Conservation (phyloP, 805 yeast species). For the Yamadazyma olivae region DNA sequence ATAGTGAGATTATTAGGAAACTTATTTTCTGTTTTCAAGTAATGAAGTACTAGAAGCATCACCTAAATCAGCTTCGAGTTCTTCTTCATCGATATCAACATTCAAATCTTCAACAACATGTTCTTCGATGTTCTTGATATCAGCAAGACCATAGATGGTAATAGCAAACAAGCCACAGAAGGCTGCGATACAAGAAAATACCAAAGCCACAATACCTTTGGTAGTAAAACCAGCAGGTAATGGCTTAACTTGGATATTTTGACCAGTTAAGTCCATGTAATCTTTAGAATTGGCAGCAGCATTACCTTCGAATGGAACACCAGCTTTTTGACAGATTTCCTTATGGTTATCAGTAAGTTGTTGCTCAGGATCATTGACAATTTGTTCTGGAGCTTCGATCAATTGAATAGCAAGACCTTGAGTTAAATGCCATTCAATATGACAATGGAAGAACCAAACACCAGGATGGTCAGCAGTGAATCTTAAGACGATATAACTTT, state of each 20-base stretch:
- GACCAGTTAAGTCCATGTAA: conserved; percentile 67
- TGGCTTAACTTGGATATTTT: conserved; percentile 61
- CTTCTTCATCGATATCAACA: conserved; percentile 39
- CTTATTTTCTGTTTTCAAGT: conserved; percentile 4
- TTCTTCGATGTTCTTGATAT: conserved; percentile 65
- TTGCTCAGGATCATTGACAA: conserved; percentile 44
- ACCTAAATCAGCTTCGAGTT: conserved; percentile 7
- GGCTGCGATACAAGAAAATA: conserved; percentile 86
- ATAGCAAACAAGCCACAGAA: conserved; percentile 76
- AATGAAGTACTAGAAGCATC: conserved; percentile 8
- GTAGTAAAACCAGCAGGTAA: conserved; percentile 93
- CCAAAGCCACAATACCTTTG: conserved; percentile 90
- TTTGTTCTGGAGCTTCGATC: conserved; percentile 63
- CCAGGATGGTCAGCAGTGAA: conserved; percentile 89
- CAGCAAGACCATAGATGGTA: conserved; percentile 82
- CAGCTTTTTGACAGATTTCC: conserved; percentile 56
- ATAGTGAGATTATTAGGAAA: background rate
- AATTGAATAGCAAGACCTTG: conserved; percentile 76
- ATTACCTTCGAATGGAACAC: conserved; percentile 63
- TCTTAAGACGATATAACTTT: conserved; percentile 66
- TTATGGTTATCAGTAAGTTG: conserved; percentile 59
- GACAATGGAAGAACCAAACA: conserved; percentile 93
- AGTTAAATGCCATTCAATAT: conserved; percentile 79
- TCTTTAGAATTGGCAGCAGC: conserved; percentile 80
- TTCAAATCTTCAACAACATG: conserved; percentile 56